Evolutionary conservation across 2,329 filamentous ascomycete species (phyloP).

Genomic region (Biscogniauxia sp.): DNA sequence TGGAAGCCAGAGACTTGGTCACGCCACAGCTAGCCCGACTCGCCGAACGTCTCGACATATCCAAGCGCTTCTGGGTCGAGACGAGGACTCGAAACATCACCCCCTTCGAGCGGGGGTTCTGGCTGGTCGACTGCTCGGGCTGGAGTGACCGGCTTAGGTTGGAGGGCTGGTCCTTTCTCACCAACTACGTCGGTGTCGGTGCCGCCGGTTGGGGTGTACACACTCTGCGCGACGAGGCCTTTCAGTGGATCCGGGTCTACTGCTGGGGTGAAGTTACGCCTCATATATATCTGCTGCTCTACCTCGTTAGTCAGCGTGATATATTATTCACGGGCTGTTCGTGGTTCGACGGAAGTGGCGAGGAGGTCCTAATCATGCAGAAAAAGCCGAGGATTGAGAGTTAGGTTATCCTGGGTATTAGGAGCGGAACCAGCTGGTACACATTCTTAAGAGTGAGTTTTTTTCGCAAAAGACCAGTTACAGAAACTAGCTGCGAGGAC

Average conservation of each 20-base stretch:
- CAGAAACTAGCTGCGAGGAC: too few relatives aligned
- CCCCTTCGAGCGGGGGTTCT: slow-evolving; percentile 73
- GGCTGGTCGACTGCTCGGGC: slow-evolving; percentile 57
- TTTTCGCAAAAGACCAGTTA: background rate
- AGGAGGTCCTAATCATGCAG: slow-evolving; percentile 45
- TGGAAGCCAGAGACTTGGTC: slow-evolving; percentile 46
- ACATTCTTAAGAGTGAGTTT: background rate
- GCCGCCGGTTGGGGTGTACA: slow-evolving; percentile 65
- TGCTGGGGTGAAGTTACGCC: slow-evolving; percentile 73
- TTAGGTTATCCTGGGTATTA: background rate
- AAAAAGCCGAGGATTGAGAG: slow-evolving; percentile 10
- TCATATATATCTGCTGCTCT: slow-evolving; percentile 73
- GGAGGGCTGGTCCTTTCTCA: slow-evolving; percentile 60
- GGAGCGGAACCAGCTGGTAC: background rate
- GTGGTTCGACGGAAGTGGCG: slow-evolving; percentile 65
- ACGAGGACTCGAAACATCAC: slow-evolving; percentile 46
- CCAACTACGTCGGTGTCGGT: slow-evolving; percentile 55
- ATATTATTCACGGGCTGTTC: slow-evolving; percentile 55
- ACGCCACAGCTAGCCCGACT: slow-evolving; percentile 54
- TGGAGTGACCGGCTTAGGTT: slow-evolving; percentile 51
- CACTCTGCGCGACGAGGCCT: slow-evolving; percentile 44
- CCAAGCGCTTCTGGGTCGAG: slow-evolving; percentile 51
- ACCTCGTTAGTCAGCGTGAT: slow-evolving; percentile 64
- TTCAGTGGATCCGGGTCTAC: slow-evolving; percentile 60
- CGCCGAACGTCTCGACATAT: slow-evolving; percentile 48